These are phyloP conservation scores for Mycena kentingensis DNA, from an alignment of 768 basidiomycete species.

Conservation along the genomic window DNA sequence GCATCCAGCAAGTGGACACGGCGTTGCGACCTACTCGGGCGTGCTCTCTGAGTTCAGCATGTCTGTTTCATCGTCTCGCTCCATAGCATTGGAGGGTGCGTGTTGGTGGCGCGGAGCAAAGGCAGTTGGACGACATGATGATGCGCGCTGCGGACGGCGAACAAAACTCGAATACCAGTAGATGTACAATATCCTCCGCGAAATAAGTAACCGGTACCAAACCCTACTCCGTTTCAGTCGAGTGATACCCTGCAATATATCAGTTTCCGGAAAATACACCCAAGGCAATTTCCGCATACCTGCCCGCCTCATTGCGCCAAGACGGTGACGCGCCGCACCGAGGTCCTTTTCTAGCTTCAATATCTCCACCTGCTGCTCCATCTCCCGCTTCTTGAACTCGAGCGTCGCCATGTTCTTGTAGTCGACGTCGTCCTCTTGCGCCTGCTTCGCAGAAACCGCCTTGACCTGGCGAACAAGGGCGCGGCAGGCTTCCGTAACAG, in stretches of 20 bases:
- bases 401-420: conserved; percentile 91
- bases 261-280: too few species aligned
- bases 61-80: conserved; percentile 40
- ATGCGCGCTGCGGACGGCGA: too few species aligned
- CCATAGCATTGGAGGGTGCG: conserved; percentile 16
- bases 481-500: conserved; percentile 96
- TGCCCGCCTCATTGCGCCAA: conserved; percentile 85
- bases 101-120: not conserved
- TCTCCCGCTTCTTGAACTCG: conserved; percentile 96
- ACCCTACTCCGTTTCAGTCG: not conserved
- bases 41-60: conserved; percentile 35
- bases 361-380: conserved; percentile 99
- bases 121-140: too few species aligned
- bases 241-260: too few species aligned
- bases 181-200: not conserved
- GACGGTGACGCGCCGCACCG: conserved; percentile 77
- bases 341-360: conserved; percentile 95
- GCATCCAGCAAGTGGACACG: too few species aligned
- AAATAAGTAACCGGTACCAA: not conserved
- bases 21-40: conserved; percentile 35
- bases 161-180: too few species aligned
- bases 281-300: conserved; percentile 86
- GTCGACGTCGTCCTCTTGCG: conserved; percentile 76
- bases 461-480: conserved; percentile 97
- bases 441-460: conserved; percentile 84